These are phyloP conservation scores for Fusarium sp. DNA, from an alignment of 2,329 filamentous ascomycete genomes.

Conservation along the genomic window DNA sequence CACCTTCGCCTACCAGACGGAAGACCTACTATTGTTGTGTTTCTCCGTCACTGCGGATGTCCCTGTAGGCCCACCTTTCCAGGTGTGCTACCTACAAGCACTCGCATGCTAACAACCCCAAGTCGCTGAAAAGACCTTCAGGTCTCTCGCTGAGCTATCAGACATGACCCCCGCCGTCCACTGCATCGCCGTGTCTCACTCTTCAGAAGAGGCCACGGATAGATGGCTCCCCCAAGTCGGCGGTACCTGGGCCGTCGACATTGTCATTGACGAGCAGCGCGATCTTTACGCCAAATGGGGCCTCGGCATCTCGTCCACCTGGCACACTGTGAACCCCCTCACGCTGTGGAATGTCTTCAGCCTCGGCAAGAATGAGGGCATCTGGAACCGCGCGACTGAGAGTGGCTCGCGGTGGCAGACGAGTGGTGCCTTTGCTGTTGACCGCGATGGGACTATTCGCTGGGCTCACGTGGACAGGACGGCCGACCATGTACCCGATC, in stretches of 20 bases:
- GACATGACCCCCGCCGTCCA: constrained; percentile 59
- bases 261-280: constrained; percentile 70
- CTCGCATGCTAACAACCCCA: neutral
- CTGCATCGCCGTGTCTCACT: constrained; percentile 73
- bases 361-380: constrained; percentile 70
- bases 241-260: constrained; percentile 66
- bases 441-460: constrained; percentile 46
- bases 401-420: constrained; percentile 77
- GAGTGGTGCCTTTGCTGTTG: constrained; percentile 69
- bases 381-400: constrained; percentile 73
- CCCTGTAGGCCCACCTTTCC: constrained; percentile 65
- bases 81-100: neutral
- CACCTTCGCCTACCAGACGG: constrained; percentile 63
- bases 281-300: constrained; percentile 74
- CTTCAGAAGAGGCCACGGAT: constrained; percentile 62
- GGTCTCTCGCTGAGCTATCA: constrained; percentile 63
- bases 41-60: constrained; percentile 79
- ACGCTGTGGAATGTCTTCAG: constrained; percentile 67
- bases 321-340: constrained; percentile 70
- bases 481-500: constrained; percentile 49
- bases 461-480: constrained; percentile 48
- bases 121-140: constrained; percentile 77
- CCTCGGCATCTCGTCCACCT: constrained; percentile 68
- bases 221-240: constrained; percentile 67
- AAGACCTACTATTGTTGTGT: constrained; percentile 71